Percentiles rank a stretch among this genome's conserved stretches.
These are phyloP conservation scores for Penicillium parvum DNA, from an alignment of 495 filamentous ascomycete species.

Conservation along the genomic window DNA sequence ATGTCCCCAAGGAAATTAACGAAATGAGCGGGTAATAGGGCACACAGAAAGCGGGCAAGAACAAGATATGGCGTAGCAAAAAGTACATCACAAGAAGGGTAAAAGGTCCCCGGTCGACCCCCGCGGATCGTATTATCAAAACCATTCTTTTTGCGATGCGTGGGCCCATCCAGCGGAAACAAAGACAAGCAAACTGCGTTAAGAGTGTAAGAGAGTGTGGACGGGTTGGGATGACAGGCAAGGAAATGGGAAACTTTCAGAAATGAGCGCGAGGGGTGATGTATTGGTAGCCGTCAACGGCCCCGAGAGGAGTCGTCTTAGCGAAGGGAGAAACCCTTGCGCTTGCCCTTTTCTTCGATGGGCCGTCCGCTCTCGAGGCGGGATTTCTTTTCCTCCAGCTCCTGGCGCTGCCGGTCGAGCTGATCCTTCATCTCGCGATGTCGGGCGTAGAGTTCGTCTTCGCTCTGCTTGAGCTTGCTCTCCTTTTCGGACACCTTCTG, in stretches of 20 bases:
- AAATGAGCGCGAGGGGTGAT: constrained; percentile 22
- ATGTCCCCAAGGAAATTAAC: constrained; percentile 19
- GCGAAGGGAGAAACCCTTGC: constrained; percentile 98
- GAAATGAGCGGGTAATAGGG: constrained; percentile 32
- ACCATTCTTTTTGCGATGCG: constrained; percentile 31
- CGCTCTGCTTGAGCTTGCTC: constrained; percentile 97
- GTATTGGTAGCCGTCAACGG: constrained; percentile 30
- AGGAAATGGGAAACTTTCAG: constrained; percentile 25
- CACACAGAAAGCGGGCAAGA: constrained; percentile 38
- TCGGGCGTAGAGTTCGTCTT: constrained; percentile 95
- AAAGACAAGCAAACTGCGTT: constrained; percentile 19
- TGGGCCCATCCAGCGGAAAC: constrained; percentile 31
- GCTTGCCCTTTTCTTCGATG: constrained; percentile 86
- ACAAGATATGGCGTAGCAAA: constrained; percentile 49
- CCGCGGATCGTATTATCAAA: constrained; percentile 29
- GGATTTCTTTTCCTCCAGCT: constrained; percentile 95
- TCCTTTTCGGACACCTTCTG: constrained; percentile 99
- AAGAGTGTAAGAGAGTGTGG: constrained; percentile 36
- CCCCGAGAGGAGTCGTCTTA: constrained; percentile 40
- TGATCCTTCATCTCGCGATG: constrained; percentile 99
- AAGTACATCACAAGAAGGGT: constrained; percentile 53
- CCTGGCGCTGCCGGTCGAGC: constrained; percentile 85
- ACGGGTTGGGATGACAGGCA: constrained; percentile 27
- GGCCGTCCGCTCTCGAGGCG: constrained; percentile 91
- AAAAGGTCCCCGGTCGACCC: constrained; percentile 33